Percentiles rank a stretch among this genome's conserved stretches.
Evolutionary conservation across 2,329 filamentous ascomycete genomes (phyloP).

Genomic region (Fusarium duplospermum): DNA sequence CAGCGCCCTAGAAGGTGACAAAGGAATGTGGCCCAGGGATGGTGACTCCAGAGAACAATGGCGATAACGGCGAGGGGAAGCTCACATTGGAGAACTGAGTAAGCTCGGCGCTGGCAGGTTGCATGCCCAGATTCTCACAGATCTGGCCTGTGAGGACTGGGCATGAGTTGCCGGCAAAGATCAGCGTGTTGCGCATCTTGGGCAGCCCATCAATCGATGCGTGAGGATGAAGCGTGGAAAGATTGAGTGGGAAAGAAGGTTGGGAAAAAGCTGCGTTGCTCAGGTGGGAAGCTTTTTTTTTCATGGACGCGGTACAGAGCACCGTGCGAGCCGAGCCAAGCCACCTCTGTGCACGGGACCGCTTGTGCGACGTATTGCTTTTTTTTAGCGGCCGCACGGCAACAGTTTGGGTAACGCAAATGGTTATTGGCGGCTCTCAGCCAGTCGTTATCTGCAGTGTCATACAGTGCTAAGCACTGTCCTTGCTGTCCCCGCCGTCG

Average conservation of each 20-base stretch:
- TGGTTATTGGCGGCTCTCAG: conserved; percentile 8
- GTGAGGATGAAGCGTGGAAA: conserved; percentile 39
- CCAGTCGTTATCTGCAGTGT: conserved; percentile 1
- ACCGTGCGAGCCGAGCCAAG: conserved; percentile 11
- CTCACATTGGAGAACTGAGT: conserved; percentile 78
- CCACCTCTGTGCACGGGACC: conserved; percentile 3
- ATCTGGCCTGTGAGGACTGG: conserved; percentile 73
- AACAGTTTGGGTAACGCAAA: background rate
- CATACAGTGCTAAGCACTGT: conserved; percentile 30
- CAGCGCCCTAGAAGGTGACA: background rate
- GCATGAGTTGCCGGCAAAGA: conserved; percentile 76
- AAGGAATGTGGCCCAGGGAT: conserved; percentile 22
- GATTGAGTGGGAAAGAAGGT: conserved; percentile 34
- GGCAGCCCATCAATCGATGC: conserved; percentile 42
- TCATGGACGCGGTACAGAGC: conserved; percentile 21
- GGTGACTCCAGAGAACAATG: conserved; percentile 16
- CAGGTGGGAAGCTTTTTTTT: conserved; percentile 43
- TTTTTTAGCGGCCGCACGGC: conserved; percentile 9
- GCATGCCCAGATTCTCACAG: conserved; percentile 76
- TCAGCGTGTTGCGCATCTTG: conserved; percentile 73
- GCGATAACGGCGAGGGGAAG: conserved; percentile 45
- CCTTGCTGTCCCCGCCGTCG: conserved; percentile 20
- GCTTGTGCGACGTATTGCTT: background rate
- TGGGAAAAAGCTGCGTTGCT: conserved; percentile 34
- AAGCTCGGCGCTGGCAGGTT: conserved; percentile 72